A percentile compares a stretch with the other conserved stretches of the same genome.
Conservation (phyloP, 495 filamentous ascomycete genomes). For the Penicillium flavigenum region DNA sequence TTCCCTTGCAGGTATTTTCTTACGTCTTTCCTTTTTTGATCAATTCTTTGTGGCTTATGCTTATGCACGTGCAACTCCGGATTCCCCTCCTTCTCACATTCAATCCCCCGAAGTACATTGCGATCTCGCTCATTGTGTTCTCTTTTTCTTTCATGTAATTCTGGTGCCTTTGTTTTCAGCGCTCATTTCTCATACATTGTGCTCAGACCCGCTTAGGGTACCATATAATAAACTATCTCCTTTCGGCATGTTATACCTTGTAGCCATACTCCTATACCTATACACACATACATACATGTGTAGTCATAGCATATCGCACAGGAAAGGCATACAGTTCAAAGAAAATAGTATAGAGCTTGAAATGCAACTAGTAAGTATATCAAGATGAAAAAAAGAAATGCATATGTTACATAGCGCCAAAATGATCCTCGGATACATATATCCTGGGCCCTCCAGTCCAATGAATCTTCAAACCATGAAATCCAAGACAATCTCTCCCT, state of each 20-base stretch:
- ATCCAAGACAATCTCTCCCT: constrained; percentile 1
- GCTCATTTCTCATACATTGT: constrained; percentile 11
- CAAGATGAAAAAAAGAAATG: constrained; percentile 19
- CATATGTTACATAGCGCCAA: constrained; percentile 33
- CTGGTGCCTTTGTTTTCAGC: constrained; percentile 11
- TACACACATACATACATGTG: background rate
- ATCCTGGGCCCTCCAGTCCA: constrained; percentile 2
- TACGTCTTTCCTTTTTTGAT: constrained; percentile 23
- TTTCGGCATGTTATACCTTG: constrained; percentile 1
- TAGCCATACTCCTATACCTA: background rate
- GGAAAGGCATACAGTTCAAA: background rate
- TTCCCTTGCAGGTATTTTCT: constrained; percentile 18
- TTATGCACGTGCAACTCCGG: constrained; percentile 33
- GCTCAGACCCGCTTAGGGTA: constrained; percentile 1
- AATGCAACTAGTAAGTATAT: constrained; percentile 6
- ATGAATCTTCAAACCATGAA: constrained; percentile 9
- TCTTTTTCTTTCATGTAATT: constrained; percentile 22
- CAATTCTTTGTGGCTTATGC: constrained; percentile 16
- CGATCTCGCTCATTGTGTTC: constrained; percentile 22
- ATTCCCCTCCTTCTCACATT: constrained; percentile 27
- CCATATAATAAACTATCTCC: constrained; percentile 14
- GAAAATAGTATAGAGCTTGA: background rate
- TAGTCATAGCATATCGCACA: background rate
- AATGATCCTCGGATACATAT: constrained; percentile 22
- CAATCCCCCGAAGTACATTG: constrained; percentile 30